These are phyloP conservation scores for Aquilaria agallochum DNA, from an alignment of 441 rosid genomes.

Conservation along the genomic window DNA sequence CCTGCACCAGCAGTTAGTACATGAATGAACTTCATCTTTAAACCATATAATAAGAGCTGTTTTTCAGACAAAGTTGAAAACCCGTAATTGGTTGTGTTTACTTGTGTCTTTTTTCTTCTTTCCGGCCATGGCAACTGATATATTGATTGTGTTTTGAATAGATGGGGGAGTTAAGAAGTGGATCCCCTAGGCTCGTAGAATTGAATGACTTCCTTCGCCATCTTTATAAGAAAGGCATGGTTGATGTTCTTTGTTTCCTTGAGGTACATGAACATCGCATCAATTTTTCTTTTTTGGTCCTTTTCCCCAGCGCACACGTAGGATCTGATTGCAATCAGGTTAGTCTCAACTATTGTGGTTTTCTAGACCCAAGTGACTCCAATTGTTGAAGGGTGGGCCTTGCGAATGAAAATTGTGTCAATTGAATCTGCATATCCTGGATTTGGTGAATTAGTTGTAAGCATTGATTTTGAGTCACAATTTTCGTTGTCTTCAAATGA, in stretches of 20 bases:
- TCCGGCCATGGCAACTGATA: not conserved
- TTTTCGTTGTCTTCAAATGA: not conserved
- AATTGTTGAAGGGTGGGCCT: slow-evolving; percentile 98
- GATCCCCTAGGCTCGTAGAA: slow-evolving; percentile 79
- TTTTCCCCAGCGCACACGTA: not conserved
- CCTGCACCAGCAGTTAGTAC: slow-evolving; percentile 93
- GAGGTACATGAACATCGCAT: slow-evolving; percentile 49
- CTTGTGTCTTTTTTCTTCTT: not conserved
- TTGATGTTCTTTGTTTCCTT: slow-evolving; percentile 91
- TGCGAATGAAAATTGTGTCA: slow-evolving; percentile 88
- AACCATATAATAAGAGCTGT: not conserved
- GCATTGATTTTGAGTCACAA: slow-evolving; percentile 18
- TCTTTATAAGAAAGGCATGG: slow-evolving; percentile 72
- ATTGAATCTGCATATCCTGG: slow-evolving; percentile 98
- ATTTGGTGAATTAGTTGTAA: slow-evolving; percentile 91
- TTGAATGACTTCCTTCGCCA: slow-evolving; percentile 83
- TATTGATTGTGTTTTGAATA: slow-evolving; percentile 13
- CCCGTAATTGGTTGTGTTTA: not conserved
- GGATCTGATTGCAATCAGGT: not conserved
- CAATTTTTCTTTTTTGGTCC: not conserved
- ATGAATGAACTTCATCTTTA: slow-evolving; percentile 7
- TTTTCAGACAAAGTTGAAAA: not conserved
- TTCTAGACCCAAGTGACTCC: slow-evolving; percentile 96
- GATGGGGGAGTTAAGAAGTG: slow-evolving; percentile 98
- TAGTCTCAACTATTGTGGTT: not conserved